Percentiles rank a stretch among this genome's conserved stretches.
phyloP scores from a whole-genome alignment of 208 protist species.

The Trypanosoma vivax region DNA sequence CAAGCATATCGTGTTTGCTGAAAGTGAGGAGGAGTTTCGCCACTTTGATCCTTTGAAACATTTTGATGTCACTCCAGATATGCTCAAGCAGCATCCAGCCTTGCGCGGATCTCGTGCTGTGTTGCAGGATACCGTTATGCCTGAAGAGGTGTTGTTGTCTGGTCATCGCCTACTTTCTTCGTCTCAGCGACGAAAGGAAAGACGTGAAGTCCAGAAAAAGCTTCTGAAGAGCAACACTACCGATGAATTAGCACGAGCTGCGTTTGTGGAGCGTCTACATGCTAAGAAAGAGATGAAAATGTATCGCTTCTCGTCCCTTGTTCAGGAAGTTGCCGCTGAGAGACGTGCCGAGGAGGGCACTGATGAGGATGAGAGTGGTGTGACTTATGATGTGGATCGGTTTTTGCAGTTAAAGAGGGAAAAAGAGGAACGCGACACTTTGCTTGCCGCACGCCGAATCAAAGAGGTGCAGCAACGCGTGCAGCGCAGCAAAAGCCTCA shows the following conservation, averaged over 20 bases:
- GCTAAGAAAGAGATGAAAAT: constrained; percentile 61
- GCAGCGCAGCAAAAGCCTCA: constrained; percentile 73
- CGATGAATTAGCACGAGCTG: constrained; percentile 25
- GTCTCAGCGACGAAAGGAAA: constrained; percentile 64
- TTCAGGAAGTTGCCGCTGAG: constrained; percentile 15
- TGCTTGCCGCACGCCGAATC: constrained; percentile 40
- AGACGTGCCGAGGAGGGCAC: constrained; percentile 11
- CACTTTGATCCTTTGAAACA: constrained; percentile 64
- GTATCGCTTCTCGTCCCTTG: constrained; percentile 48
- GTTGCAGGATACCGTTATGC: constrained; percentile 73
- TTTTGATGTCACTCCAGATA: constrained; percentile 80
- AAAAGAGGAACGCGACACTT: constrained; percentile 34
- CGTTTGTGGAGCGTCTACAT: constrained; percentile 33
- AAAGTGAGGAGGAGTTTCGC: constrained; percentile 72
- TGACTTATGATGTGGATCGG: constrained; percentile 50
- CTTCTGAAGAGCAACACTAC: constrained; percentile 28
- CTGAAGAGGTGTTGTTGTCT: constrained; percentile 72
- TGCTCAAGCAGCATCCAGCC: constrained; percentile 80
- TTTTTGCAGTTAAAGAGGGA: constrained; percentile 33
- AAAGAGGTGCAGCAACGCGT: constrained; percentile 77
- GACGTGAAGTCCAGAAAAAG: constrained; percentile 61
- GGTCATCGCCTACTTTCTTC: constrained; percentile 56
- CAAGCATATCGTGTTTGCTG: constrained; percentile 82
- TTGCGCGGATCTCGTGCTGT: constrained; percentile 62
- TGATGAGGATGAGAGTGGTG: constrained; percentile 19